Percentiles rank a stretch among this genome's conserved stretches.
phyloP scores from a whole-genome alignment of 1,284 basidiomycete genomes.

The Laetiporus sulphureus region DNA sequence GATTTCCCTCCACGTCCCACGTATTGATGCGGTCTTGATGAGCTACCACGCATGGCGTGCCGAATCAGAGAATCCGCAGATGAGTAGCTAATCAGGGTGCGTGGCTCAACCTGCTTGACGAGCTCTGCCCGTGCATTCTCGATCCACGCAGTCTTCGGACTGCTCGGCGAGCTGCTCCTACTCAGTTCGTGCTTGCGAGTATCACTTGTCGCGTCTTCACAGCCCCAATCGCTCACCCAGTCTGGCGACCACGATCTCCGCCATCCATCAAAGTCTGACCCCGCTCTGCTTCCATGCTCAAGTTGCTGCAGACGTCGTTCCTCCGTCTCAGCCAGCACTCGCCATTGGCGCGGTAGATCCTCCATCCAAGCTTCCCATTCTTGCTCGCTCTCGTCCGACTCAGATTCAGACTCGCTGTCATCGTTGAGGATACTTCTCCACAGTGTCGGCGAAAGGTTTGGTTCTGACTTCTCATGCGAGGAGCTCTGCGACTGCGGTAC shows the following conservation, averaged over 20 bases:
- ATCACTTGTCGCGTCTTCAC: background rate
- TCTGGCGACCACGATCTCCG: background rate
- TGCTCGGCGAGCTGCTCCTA: background rate
- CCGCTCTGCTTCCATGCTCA: background rate
- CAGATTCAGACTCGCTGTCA: slow-evolving; percentile 28
- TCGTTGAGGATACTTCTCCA: slow-evolving; percentile 15
- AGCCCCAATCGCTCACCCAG: background rate
- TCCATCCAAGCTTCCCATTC: slow-evolving; percentile 56
- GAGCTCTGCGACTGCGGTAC: background rate
- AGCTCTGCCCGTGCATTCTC: background rate
- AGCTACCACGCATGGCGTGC: slow-evolving; percentile 16
- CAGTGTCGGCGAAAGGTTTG: background rate
- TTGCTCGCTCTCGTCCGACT: slow-evolving; percentile 43
- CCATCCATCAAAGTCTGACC: background rate
- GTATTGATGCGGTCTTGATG: slow-evolving; percentile 1
- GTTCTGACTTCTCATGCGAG: background rate
- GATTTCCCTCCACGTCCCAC: background rate
- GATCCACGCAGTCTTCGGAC: background rate
- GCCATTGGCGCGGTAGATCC: slow-evolving; percentile 38
- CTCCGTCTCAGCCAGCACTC: slow-evolving; percentile 3
- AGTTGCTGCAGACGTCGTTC: slow-evolving; percentile 4
- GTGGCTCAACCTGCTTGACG: slow-evolving; percentile 3
- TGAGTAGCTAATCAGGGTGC: slow-evolving; percentile 21
- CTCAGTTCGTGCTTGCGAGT: background rate
- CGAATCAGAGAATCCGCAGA: slow-evolving; percentile 23